Base-by-base conservation (phyloP, 2,329 filamentous ascomycete species). In the Fusarium stilboides region DNA sequence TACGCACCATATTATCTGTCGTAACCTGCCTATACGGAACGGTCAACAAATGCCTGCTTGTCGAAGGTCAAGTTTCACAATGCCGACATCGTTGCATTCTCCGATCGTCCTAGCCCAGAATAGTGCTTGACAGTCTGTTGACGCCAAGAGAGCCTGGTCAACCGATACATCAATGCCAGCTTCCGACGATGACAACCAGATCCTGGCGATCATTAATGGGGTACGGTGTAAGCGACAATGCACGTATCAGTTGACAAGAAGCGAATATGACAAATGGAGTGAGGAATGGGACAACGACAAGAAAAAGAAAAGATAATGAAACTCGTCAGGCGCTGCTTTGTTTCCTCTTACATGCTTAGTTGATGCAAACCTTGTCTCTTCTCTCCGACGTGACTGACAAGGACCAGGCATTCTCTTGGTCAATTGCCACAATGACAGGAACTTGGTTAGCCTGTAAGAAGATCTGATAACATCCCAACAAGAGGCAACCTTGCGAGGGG, bases 381-480 rank as follows among this genome's bases (percentile, higher is more conserved):
- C 33, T 52, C 59, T 61, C 54, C 36, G 37, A 62, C 47, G 26
- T 57, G 15, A 43, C 34, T 47, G 40, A 47, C 61, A 51, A 44
- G 60, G 60, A 39, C 37, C 33, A 60, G 45, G 40, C 36, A n/a
- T 42, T 45, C 31, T 31, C 20, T 46, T 60, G 42, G 40, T 65
- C 62, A 58, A 40, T 36, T 53, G 49, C 59, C 62, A 62, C 31
- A 66, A 62, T 51, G 61, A 43, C 44, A 59, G 49, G 31, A 36
- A 44, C 49, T 52, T 45, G 40, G 22, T 46, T 57, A 40, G 33
- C 53, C 52, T 55, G 26, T 54, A 34, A 40, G 34, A 66, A 54
- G 62, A 65, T 63, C 57, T 54, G 51, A 62, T 67, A 69, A 64
- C 51, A 55, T 49, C 33, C 47, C 44, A 40, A 39, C 19, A 42